phyloP scores from a whole-genome alignment of 306 rosid species.

The Glycyrrhiza uralensis region DNA sequence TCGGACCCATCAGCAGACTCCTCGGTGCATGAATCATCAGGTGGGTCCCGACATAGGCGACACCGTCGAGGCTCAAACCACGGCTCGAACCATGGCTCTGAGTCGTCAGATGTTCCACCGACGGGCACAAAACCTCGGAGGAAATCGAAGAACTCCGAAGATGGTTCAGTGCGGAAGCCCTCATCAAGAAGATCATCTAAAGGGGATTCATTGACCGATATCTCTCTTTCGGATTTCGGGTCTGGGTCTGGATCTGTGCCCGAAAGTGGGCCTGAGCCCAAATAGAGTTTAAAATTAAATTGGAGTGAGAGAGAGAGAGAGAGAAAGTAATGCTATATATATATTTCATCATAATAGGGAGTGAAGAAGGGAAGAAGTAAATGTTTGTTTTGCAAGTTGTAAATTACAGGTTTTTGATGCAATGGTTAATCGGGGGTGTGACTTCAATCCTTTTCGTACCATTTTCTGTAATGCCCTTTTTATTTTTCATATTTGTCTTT shows the following conservation, averaged over 20 bases:
- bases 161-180: slow-evolving; percentile 41
- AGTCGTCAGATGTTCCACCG: slow-evolving; percentile 36
- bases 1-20: slow-evolving; percentile 39
- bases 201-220: slow-evolving; percentile 52
- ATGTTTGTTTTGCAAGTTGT: slow-evolving; percentile 1
- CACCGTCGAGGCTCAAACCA: slow-evolving; percentile 29
- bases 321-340: neutral
- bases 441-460: neutral
- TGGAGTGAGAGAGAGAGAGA: neutral
- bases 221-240: slow-evolving; percentile 29
- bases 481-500: neutral
- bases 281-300: neutral
- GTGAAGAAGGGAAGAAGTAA: neutral
- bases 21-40: slow-evolving; percentile 28
- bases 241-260: neutral
- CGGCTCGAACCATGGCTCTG: slow-evolving; percentile 36
- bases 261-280: neutral
- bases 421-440: neutral
- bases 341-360: neutral
- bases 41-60: slow-evolving; percentile 45
- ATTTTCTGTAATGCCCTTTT: neutral
- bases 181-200: slow-evolving; percentile 40
- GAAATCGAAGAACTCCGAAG: slow-evolving; percentile 47
- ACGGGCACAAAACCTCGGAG: slow-evolving; percentile 34
- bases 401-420: slow-evolving; percentile 20